Evolutionary conservation across 768 basidiomycete species (phyloP).

Genomic region (Auriculariales sp.): DNA sequence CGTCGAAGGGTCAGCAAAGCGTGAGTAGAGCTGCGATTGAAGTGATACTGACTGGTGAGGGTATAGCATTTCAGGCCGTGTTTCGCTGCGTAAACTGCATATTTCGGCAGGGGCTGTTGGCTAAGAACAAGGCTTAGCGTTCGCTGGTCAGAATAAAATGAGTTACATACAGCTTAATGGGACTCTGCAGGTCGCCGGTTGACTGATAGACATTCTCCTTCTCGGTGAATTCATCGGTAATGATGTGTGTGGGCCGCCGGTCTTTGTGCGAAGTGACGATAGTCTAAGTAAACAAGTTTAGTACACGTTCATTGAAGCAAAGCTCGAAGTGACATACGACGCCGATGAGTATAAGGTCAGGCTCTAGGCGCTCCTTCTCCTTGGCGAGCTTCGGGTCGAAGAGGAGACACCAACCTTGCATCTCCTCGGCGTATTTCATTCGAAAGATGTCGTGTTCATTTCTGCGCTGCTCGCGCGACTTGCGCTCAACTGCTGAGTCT

Average conservation of each 20-base stretch:
- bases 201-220: conserved; percentile 48
- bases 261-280: conserved; percentile 79
- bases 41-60: too few species aligned
- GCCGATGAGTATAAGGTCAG: conserved; percentile 51
- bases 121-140: neutral
- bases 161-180: conserved; percentile 38
- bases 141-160: neutral
- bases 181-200: conserved; percentile 35
- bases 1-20: neutral
- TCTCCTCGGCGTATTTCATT: conserved; percentile 71
- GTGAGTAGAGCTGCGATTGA: conserved; percentile 16
- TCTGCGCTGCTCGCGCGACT: conserved; percentile 35
- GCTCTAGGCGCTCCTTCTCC: conserved; percentile 28
- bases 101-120: conserved; percentile 30
- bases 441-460: conserved; percentile 57
- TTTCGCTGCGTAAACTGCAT: conserved; percentile 56
- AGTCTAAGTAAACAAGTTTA: conserved; percentile 29
- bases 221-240: conserved; percentile 38
- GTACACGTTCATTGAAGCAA: neutral
- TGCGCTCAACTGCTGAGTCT: conserved; percentile 17
- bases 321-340: conserved; percentile 46
- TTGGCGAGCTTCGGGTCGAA: conserved; percentile 49
- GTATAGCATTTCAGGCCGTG: conserved; percentile 72
- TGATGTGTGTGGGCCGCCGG: conserved; percentile 81
- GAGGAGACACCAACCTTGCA: conserved; percentile 74